phyloP scores from a whole-genome alignment of 2,329 filamentous ascomycete genomes.

The Diaporthe destruens region DNA sequence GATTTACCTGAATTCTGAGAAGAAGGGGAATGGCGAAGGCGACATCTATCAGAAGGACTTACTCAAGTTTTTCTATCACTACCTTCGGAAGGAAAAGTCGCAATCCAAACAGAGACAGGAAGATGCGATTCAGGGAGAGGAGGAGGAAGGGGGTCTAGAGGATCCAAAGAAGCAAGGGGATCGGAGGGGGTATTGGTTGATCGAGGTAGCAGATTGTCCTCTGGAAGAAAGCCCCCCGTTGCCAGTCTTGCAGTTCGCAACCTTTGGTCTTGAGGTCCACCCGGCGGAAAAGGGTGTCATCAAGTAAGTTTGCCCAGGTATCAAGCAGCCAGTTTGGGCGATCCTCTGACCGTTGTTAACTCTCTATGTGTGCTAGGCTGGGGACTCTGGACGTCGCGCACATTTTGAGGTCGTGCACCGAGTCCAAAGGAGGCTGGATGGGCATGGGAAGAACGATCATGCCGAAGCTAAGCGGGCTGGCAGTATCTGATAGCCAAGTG shows the following conservation, averaged over 20 bases:
- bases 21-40: background rate
- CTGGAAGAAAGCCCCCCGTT: background rate
- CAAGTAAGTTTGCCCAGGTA: background rate
- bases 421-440: background rate
- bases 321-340: background rate
- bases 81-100: background rate
- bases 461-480: slow-evolving; percentile 6
- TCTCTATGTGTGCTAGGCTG: background rate
- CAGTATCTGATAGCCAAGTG: background rate
- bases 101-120: background rate
- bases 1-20: background rate
- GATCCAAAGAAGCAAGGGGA: background rate
- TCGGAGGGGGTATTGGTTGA: background rate
- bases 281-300: background rate
- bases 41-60: slow-evolving; percentile 19
- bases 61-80: background rate
- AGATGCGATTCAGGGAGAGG: too few relatives aligned
- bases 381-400: background rate
- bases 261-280: slow-evolving; percentile 7
- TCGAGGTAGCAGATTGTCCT: background rate
- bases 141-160: too few relatives aligned
- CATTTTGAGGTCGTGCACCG: background rate
- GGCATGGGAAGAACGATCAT: background rate
- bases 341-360: background rate
- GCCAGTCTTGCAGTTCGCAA: slow-evolving; percentile 16